These are phyloP conservation scores for Russula vinacea DNA, from an alignment of 768 basidiomycete species.

Conservation along the genomic window DNA sequence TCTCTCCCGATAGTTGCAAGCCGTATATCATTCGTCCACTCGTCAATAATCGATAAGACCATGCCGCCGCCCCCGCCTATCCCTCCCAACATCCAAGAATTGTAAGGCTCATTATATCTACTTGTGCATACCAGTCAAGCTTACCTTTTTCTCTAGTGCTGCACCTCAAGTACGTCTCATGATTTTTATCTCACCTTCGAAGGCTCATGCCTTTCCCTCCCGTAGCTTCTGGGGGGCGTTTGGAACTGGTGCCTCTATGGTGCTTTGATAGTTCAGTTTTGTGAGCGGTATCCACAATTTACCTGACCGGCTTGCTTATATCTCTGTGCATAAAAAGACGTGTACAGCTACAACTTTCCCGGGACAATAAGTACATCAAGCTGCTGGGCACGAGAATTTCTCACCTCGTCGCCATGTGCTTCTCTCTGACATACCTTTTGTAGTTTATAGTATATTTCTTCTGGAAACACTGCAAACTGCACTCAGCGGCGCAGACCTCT, in stretches of 20 bases:
- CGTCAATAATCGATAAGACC: no score
- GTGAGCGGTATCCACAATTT: slow-evolving; percentile 24
- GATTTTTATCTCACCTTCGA: not conserved
- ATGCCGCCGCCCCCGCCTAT: not conserved
- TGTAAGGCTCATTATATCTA: not conserved
- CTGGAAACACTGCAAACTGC: slow-evolving; percentile 33
- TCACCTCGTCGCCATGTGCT: not conserved
- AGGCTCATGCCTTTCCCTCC: not conserved
- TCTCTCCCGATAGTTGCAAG: not conserved
- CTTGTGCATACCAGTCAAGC: not conserved
- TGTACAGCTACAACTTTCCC: slow-evolving; percentile 22
- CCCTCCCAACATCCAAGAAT: not conserved
- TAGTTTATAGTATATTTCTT: slow-evolving; percentile 34
- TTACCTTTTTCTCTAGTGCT: not conserved
- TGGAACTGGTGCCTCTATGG: slow-evolving; percentile 35
- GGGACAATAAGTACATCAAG: slow-evolving; percentile 9
- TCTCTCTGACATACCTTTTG: not conserved
- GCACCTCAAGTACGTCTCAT: slow-evolving; percentile 9
- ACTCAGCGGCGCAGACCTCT: slow-evolving; percentile 34
- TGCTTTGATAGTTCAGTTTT: slow-evolving; percentile 34
- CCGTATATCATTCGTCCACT: not conserved
- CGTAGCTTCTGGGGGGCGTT: slow-evolving; percentile 16
- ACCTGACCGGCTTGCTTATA: not conserved
- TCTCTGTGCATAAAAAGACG: not conserved
- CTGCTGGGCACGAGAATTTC: not conserved